Percentiles rank a stretch among this genome's conserved stretches.
These are phyloP conservation scores for Plectranthus barbatus DNA, from an alignment of 257 asterid species.

Conservation along the genomic window DNA sequence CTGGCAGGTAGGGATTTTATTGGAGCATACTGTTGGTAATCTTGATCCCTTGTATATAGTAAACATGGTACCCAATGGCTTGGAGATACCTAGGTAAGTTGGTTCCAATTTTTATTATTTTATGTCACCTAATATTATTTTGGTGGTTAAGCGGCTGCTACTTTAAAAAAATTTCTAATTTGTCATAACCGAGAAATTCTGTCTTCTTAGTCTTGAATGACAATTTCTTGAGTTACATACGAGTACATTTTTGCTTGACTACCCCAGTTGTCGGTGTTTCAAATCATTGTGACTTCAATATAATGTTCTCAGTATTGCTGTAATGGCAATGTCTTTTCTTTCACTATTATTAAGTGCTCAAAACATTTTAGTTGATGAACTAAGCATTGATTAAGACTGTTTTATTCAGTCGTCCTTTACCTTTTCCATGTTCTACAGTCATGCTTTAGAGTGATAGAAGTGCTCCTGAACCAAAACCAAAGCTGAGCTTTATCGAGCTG, in stretches of 20 bases:
- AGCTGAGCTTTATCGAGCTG: background rate
- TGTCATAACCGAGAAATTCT: background rate
- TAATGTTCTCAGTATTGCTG: background rate
- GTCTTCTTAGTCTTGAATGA: background rate
- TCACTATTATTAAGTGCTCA: background rate
- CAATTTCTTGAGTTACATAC: background rate
- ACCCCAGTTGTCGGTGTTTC: background rate
- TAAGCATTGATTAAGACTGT: background rate
- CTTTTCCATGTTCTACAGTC: background rate
- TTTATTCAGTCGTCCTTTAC: background rate
- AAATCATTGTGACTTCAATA: background rate
- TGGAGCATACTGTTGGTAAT: constrained; percentile 99
- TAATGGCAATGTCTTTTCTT: background rate
- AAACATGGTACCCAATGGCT: constrained; percentile 84
- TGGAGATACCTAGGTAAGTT: constrained; percentile 92
- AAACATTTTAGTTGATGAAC: background rate
- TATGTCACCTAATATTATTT: background rate
- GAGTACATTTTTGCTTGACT: background rate
- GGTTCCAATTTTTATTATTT: background rate
- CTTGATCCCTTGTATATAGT: constrained; percentile 97
- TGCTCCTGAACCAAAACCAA: background rate
- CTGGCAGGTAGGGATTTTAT: constrained; percentile 78
- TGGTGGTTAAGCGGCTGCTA: constrained; percentile 6
- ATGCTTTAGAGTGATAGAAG: background rate
- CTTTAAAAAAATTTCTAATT: background rate